phyloP scores from a whole-genome alignment of 805 yeast genomes.

The Pichia paraexigua region DNA sequence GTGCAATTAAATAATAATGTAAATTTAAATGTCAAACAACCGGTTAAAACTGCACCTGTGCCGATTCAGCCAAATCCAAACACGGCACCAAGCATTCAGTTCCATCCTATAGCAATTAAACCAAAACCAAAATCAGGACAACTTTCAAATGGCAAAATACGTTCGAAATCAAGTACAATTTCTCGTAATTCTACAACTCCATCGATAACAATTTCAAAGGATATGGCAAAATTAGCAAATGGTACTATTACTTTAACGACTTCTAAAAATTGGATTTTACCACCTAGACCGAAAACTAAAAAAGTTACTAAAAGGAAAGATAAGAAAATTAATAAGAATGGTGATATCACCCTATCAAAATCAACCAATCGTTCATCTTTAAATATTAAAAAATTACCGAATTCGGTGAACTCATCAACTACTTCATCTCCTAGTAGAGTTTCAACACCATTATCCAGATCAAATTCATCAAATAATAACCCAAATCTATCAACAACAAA shows the following conservation, averaged over 20 bases:
- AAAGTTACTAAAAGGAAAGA: slow-evolving; percentile 12
- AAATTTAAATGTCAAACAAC: background rate
- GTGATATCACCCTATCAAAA: background rate
- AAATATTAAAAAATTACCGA: background rate
- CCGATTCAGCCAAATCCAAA: slow-evolving; percentile 6
- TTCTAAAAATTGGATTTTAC: slow-evolving; percentile 41
- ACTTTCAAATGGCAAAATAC: slow-evolving; percentile 4
- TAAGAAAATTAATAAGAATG: slow-evolving; percentile 1
- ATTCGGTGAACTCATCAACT: background rate
- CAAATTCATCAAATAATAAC: background rate
- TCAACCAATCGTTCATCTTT: background rate
- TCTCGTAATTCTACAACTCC: background rate
- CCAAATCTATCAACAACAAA: background rate
- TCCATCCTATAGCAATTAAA: slow-evolving; percentile 26
- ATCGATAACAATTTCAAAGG: background rate
- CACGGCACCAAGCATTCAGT: slow-evolving; percentile 7
- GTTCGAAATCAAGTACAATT: slow-evolving; percentile 1
- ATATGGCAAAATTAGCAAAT: background rate
- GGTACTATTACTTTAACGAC: slow-evolving; percentile 12
- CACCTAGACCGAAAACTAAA: slow-evolving; percentile 42
- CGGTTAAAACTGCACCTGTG: background rate
- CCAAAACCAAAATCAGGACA: slow-evolving; percentile 21
- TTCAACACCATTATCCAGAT: background rate
- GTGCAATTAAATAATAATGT: background rate
- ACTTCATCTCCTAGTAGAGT: background rate